Percentiles rank a stretch among this genome's conserved stretches.
These are phyloP conservation scores for Cercospora citrullina DNA, from an alignment of 2,329 filamentous ascomycete genomes.

Conservation along the genomic window DNA sequence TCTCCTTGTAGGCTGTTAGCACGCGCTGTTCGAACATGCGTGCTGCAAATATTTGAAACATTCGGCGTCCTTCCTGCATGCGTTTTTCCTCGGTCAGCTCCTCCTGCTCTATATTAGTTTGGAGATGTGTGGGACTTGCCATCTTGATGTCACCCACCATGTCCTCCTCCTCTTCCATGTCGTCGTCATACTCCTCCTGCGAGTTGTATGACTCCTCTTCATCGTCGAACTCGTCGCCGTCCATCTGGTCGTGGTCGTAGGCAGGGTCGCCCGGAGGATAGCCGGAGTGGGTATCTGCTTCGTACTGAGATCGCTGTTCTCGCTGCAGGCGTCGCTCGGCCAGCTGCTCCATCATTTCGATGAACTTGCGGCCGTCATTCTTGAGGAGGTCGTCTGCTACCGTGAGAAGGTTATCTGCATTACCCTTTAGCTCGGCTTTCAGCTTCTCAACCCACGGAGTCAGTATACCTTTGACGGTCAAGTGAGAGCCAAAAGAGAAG, in stretches of 20 bases:
- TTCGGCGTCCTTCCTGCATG: conserved; percentile 96
- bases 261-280: conserved; percentile 50
- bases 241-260: conserved; percentile 65
- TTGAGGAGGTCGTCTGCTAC: conserved; percentile 97
- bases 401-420: conserved; percentile 90
- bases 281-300: conserved; percentile 58
- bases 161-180: conserved; percentile 60
- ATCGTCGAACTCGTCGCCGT: conserved; percentile 76
- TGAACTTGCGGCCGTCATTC: conserved; percentile 99
- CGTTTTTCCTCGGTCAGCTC: conserved; percentile 97
- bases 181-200: conserved; percentile 64
- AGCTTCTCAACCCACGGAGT: conserved; percentile 41
- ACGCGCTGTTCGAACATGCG: conserved; percentile 99
- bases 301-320: conserved; percentile 81
- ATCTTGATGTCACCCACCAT: conserved; percentile 49
- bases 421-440: conserved; percentile 40
- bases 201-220: conserved; percentile 67
- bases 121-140: conserved; percentile 33
- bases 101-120: conserved; percentile 62
- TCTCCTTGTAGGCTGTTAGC: conserved; percentile 94
- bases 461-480: conserved; percentile 79
- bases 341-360: conserved; percentile 99
- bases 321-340: conserved; percentile 96
- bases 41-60: conserved; percentile 99
- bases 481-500: conserved; percentile 95